Conservation (phyloP, 495 filamentous ascomycete species). For the Aspergillus haitiensis region DNA sequence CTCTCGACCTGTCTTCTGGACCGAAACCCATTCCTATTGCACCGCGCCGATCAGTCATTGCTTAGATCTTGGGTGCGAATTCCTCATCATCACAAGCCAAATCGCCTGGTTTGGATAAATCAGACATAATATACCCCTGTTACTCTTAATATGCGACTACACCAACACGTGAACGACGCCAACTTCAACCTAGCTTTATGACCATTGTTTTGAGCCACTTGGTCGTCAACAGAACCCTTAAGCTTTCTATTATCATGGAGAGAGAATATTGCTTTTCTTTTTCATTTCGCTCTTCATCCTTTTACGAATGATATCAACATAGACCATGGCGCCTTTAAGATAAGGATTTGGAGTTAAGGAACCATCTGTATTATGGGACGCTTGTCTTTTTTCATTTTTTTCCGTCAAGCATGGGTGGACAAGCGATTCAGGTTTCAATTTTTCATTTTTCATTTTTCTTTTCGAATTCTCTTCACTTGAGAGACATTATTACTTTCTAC, state of each 20-base stretch:
- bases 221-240: not conserved
- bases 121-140: not conserved
- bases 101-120: not conserved
- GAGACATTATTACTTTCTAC: conserved; percentile 11
- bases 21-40: conserved; percentile 49
- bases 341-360: conserved; percentile 36
- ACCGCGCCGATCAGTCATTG: conserved; percentile 42
- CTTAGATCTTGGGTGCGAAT: conserved; percentile 33
- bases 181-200: not conserved
- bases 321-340: conserved; percentile 44
- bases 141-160: not conserved
- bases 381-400: conserved; percentile 17
- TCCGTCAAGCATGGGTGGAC: conserved; percentile 26
- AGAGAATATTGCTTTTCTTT: conserved; percentile 18
- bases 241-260: conserved; percentile 11
- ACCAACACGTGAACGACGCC: not conserved
- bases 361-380: conserved; percentile 17
- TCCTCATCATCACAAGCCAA: not conserved
- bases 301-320: conserved; percentile 31
- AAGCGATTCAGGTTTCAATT: conserved; percentile 15
- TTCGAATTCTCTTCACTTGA: conserved; percentile 4
- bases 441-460: conserved; percentile 12
- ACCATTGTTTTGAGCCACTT: conserved; percentile 15
- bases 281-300: conserved; percentile 20
- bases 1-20: conserved; percentile 39